Evolutionary conservation across 306 rosid genomes (phyloP), one percentile per base, ranked within the genome.

Genomic region (Alnus rubra): DNA sequence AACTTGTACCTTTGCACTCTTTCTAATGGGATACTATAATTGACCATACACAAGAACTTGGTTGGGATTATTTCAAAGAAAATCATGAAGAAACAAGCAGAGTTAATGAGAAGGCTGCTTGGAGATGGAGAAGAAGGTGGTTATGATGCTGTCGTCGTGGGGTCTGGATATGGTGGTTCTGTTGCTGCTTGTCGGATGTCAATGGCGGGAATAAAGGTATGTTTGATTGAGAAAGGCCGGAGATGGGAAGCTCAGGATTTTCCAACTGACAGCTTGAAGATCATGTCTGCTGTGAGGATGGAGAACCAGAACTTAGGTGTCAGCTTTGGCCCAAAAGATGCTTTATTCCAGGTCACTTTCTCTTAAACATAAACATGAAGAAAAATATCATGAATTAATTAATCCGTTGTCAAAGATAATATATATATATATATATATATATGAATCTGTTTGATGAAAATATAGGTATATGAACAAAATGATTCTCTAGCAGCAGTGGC

Each of bases 261-360:
- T 69, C 86, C 80, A n/a, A 78, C 81, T 10, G 74, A 71, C 64
- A 75, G 74, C 84, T 74, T 37, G 42, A 81, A 78, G 45, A 65
- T 78, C 49, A 75, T 80, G 35, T 74, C 80, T 7, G 63, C 76
- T 11, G n/a, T 67, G 77, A 80, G 78, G 79, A 42, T 82, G 63
- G 84, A 76, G 73, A 76, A 76, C 48, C 79, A 3, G 69, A 77
- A 80, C 30, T 72, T 80, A 49, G 79, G 82, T 37, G n/a, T 80
- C 59, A 80, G 84, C 76, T 71, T 75, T 84, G 84, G 87, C 73
- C 84, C 82, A 37, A 84, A 84, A 77, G 74, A 84, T 76, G 84
- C 82, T 67, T 42, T 80, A 56, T 80, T 84, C 76, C 84, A 80
- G 84, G 82, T 23, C 28, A 23, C 28, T 23, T 23, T 23, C 28